These are phyloP conservation scores for Apophysomyces elegans DNA, from an alignment of 371 early-diverging fungal genomes.

Conservation along the genomic window DNA sequence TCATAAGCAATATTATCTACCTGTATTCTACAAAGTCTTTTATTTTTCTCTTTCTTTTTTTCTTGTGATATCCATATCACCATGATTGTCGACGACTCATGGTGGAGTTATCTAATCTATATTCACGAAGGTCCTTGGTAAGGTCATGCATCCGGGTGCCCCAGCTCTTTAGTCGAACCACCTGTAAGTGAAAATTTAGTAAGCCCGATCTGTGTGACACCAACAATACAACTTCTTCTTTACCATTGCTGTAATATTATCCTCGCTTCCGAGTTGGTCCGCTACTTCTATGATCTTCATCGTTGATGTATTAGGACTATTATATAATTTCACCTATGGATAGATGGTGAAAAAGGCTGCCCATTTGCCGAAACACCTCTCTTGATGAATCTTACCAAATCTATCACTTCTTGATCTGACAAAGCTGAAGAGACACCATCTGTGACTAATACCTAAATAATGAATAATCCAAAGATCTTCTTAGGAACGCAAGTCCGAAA, in stretches of 20 bases:
- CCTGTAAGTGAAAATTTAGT: constrained; percentile 37
- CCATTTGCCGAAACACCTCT: not conserved
- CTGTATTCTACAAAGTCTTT: not conserved
- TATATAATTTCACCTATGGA: constrained; percentile 56
- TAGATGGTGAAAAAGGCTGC: no score
- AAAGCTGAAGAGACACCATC: constrained; percentile 79
- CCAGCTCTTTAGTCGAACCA: constrained; percentile 82
- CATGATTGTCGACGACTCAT: constrained; percentile 57
- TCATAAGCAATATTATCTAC: not conserved
- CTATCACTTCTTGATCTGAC: constrained; percentile 81
- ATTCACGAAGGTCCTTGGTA: constrained; percentile 67
- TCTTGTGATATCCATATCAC: constrained; percentile 24
- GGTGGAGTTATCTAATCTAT: constrained; percentile 60
- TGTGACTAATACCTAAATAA: constrained; percentile 58
- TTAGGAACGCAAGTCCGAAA: not conserved
- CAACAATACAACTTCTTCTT: not conserved
- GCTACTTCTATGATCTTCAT: constrained; percentile 65
- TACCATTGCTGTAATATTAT: constrained; percentile 76
- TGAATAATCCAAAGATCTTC: not conserved
- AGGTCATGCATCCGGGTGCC: constrained; percentile 71
- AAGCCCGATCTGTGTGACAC: not conserved
- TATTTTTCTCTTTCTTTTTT: not conserved
- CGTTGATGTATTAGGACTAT: constrained; percentile 63
- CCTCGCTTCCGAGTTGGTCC: constrained; percentile 79
- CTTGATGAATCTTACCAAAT: constrained; percentile 54